Conservation (phyloP, 2,329 filamentous ascomycete species). For the Ceratocystis destructans region DNA sequence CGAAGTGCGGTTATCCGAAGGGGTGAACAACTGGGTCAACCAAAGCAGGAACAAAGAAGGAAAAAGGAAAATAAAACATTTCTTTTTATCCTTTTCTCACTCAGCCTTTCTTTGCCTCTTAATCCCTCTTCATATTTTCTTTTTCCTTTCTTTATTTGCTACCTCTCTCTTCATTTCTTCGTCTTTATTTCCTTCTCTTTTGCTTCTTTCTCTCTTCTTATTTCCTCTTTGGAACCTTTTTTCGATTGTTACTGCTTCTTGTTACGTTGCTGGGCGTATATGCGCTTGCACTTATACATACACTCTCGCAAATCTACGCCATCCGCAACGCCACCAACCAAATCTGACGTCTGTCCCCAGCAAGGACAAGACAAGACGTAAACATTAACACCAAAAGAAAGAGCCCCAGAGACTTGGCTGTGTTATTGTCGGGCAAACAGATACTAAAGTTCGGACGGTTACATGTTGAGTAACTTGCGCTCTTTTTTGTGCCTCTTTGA, state of each 20-base stretch:
- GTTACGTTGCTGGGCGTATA: not conserved
- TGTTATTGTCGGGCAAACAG: not conserved
- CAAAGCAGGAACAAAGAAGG: not conserved
- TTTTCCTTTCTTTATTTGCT: slow-evolving; percentile 20
- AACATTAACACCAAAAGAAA: not conserved
- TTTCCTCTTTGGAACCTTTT: slow-evolving; percentile 34
- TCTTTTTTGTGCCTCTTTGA: not conserved
- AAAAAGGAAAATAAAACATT: not conserved
- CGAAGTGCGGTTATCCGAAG: not conserved
- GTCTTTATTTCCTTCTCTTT: not conserved
- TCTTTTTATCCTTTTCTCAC: slow-evolving; percentile 19
- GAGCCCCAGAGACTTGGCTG: not conserved
- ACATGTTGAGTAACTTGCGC: not conserved
- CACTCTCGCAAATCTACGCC: not conserved
- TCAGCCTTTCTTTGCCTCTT: slow-evolving; percentile 24
- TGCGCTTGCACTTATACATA: not conserved
- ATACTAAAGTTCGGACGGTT: not conserved
- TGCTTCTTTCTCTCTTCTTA: not conserved
- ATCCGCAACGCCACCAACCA: slow-evolving; percentile 35
- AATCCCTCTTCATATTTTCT: not conserved
- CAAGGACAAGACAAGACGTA: not conserved
- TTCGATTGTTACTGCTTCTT: not conserved
- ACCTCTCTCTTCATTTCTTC: slow-evolving; percentile 23
- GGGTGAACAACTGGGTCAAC: not conserved
- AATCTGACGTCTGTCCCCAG: not conserved